Evolutionary conservation across 2,329 filamentous ascomycete genomes (phyloP).

Genomic region (Trichoderma arundinaceum): DNA sequence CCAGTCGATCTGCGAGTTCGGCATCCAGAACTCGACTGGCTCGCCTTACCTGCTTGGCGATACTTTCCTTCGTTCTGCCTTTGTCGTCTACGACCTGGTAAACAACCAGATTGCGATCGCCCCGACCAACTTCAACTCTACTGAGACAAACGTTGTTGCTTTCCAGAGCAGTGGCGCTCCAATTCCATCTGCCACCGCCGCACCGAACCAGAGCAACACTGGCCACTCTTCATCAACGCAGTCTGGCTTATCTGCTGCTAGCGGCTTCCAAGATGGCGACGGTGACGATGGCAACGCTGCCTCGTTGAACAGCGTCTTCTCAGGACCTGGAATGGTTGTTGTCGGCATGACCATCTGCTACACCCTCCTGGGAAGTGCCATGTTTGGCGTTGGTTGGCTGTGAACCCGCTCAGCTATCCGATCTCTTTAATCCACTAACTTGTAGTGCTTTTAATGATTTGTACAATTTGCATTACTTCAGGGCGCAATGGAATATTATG

Average conservation of each 20-base stretch:
- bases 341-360: constrained; percentile 36
- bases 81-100: constrained; percentile 64
- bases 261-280: constrained; percentile 41
- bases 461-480: neutral
- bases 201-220: constrained; percentile 43
- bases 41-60: constrained; percentile 59
- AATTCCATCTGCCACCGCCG: constrained; percentile 57
- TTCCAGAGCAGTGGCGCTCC: constrained; percentile 56
- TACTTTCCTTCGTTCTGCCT: constrained; percentile 64
- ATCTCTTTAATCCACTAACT: neutral
- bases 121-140: constrained; percentile 61
- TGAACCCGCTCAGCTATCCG: neutral
- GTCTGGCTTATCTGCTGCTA: constrained; percentile 40
- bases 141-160: constrained; percentile 54
- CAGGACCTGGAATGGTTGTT: constrained; percentile 33
- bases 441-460: constrained; percentile 9
- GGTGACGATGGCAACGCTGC: constrained; percentile 32
- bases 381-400: constrained; percentile 31
- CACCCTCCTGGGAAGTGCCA: constrained; percentile 33
- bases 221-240: constrained; percentile 34
- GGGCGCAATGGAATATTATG: constrained; percentile 13
- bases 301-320: constrained; percentile 28
- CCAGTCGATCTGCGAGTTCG: constrained; percentile 59
- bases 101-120: constrained; percentile 64
- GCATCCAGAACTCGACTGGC: constrained; percentile 57